Percentiles rank a stretch among this genome's conserved stretches.
Evolutionary conservation across 1,284 basidiomycete species (phyloP).

Genomic region (Cryptococcus sp.): DNA sequence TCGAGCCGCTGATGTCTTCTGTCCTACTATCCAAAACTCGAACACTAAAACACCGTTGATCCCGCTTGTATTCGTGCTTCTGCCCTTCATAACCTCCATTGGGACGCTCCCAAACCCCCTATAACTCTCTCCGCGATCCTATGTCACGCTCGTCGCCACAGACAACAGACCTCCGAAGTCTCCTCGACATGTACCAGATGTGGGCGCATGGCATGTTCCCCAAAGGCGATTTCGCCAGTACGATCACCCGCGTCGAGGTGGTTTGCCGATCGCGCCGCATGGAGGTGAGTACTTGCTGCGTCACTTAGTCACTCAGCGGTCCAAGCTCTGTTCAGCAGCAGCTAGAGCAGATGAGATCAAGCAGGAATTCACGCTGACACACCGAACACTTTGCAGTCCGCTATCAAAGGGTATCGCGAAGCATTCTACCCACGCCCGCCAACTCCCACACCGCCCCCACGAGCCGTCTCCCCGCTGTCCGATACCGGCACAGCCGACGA

Average conservation of each 20-base stretch:
- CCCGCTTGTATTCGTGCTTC: neutral
- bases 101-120: neutral
- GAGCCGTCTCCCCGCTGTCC: conserved; percentile 6
- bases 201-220: conserved; percentile 92
- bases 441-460: conserved; percentile 26
- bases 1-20: neutral
- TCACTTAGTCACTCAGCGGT: neutral
- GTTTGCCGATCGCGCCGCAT: conserved; percentile 79
- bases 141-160: conserved; percentile 41
- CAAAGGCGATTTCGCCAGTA: conserved; percentile 79
- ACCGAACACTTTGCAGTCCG: conserved; percentile 39
- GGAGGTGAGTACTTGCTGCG: conserved; percentile 62
- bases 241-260: conserved; percentile 76
- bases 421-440: conserved; percentile 59
- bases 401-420: conserved; percentile 55
- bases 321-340: neutral
- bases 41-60: neutral
- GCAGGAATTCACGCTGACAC: neutral
- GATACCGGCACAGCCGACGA: conserved; percentile 5
- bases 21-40: too few relatives aligned
- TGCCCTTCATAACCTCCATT: neutral
- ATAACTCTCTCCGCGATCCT: neutral
- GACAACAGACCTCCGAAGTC: conserved; percentile 71
- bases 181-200: conserved; percentile 82
- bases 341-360: neutral